Evolutionary conservation across 2,329 filamentous ascomycete genomes (phyloP), one percentile per base, ranked within the genome.

Genomic region (Berkeleyomyces rouxiae): DNA sequence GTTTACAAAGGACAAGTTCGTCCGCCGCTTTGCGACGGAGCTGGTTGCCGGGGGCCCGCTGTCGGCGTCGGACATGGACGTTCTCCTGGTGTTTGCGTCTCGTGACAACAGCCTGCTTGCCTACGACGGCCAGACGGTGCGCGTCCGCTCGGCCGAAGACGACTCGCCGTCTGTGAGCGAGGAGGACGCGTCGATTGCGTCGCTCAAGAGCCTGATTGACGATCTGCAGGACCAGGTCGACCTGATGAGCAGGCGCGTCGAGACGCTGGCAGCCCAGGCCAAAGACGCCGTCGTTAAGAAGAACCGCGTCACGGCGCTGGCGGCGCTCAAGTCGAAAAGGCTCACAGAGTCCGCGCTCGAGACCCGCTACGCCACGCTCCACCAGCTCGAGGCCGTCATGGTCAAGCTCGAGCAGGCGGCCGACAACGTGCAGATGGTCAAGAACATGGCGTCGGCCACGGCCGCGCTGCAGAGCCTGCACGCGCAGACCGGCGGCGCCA

Each of bases 351-450:
- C 81, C 2, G 87, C 84, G 9, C 78, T 97, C 0, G 76, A 82
- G 39, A 82, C 84, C 66, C 84, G 91, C 10, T 82, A 85, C 39
- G 83, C 84, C 7, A 88, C 88, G 0, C 79, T 96, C 1, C 76
- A 78, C 49, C 90, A 96, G 72, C 79, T 99, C 1, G 90, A 97
- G 73, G 84, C 88, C 66, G 85, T 95, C 0, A 87, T 90, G 61
- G 74, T 79, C n/a, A 87, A 86, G 70, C 88, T 99, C 61, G 86
- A 96, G 71, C 85, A 92, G 72, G 93, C 93, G 0, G 80, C 84
- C 0, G 88, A 91, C 72, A 88, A 96, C 66, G 83, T 95, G 7
- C 86, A 90, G 68, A 81, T 96, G 11, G 83, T 97, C 7, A 81
- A 82, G 65, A 85, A 90, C 4, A 91, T 99, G 85, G 83, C 90